Evolutionary conservation across 345 rosid genomes (phyloP).

Genomic region (Reutealis trisperma): DNA sequence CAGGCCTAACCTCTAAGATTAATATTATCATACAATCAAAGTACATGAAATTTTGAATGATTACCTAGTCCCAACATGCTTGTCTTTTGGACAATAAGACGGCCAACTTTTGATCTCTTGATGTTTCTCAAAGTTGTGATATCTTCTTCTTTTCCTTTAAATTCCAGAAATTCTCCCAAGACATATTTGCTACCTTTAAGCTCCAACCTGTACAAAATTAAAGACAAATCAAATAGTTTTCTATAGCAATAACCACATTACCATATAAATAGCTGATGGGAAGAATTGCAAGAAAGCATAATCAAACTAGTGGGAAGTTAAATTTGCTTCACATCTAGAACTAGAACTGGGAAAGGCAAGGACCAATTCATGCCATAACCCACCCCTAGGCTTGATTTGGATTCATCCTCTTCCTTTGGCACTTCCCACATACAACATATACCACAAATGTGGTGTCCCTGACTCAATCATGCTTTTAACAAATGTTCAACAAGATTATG

Average conservation of each 20-base stretch:
- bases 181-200: slow-evolving; percentile 70
- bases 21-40: neutral
- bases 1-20: neutral
- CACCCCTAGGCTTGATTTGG: neutral
- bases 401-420: neutral
- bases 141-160: slow-evolving; percentile 85
- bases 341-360: slow-evolving; percentile 1
- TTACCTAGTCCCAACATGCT: slow-evolving; percentile 95
- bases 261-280: neutral
- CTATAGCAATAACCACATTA: neutral
- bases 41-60: slow-evolving; percentile 7
- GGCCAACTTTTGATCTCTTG: slow-evolving; percentile 81
- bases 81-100: slow-evolving; percentile 62
- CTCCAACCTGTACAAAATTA: slow-evolving; percentile 62
- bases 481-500: neutral
- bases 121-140: slow-evolving; percentile 51
- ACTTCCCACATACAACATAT: neutral
- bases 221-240: neutral
- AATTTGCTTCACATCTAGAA: neutral
- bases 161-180: slow-evolving; percentile 84
- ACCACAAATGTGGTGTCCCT: neutral
- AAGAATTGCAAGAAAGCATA: neutral
- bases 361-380: neutral
- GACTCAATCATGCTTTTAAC: neutral
- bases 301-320: neutral